Conservation (phyloP, 1,139 yeast species). For the Lodderomyces parapsilosis region DNA sequence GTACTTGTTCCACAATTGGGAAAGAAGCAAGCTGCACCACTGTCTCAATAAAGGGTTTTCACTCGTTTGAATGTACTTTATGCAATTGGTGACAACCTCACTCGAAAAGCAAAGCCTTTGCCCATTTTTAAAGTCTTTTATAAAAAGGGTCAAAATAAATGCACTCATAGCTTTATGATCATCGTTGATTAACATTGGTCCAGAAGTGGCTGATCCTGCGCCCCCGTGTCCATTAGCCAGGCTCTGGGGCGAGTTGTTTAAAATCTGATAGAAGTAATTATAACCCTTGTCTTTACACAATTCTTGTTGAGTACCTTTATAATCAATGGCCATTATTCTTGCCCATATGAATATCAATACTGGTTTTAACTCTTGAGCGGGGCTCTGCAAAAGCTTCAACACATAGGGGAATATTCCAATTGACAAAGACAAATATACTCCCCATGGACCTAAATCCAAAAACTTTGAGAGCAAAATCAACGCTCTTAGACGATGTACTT, state of each 20-base stretch:
- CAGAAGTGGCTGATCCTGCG: slow-evolving; percentile 13
- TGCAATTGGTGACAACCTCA: slow-evolving; percentile 68
- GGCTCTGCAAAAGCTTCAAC: slow-evolving; percentile 83
- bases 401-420: slow-evolving; percentile 97
- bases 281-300: slow-evolving; percentile 89
- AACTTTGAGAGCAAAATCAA: slow-evolving; percentile 79
- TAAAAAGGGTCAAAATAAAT: slow-evolving; percentile 79
- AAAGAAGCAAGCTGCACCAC: slow-evolving; percentile 82
- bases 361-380: slow-evolving; percentile 93
- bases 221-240: slow-evolving; percentile 25
- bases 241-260: slow-evolving; percentile 35
- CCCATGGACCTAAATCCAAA: slow-evolving; percentile 96
- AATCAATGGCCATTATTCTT: slow-evolving; percentile 93
- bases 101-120: slow-evolving; percentile 77
- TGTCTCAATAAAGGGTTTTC: slow-evolving; percentile 87
- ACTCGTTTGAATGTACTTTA: slow-evolving; percentile 63
- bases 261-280: slow-evolving; percentile 78
- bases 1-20: slow-evolving; percentile 74
- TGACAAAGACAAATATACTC: slow-evolving; percentile 87
- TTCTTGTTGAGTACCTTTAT: slow-evolving; percentile 87
- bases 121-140: slow-evolving; percentile 75
- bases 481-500: slow-evolving; percentile 90
- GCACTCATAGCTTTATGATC: slow-evolving; percentile 97
- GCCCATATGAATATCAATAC: slow-evolving; percentile 97
- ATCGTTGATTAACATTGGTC: slow-evolving; percentile 47